These are phyloP conservation scores for Lentinula lateritia DNA, from an alignment of 768 basidiomycete species.

Conservation along the genomic window DNA sequence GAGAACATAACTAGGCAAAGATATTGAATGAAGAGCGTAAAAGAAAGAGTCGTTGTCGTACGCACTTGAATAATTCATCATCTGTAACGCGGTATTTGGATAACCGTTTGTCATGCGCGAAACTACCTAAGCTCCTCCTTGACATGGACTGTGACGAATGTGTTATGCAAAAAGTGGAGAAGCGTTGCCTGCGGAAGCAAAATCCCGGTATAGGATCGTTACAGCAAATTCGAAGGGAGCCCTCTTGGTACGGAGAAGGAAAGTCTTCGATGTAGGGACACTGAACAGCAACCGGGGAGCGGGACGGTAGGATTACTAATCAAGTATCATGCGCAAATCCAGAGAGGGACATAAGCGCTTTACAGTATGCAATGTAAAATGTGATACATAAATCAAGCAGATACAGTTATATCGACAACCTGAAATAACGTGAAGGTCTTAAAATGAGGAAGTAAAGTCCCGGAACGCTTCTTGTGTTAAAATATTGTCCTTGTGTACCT, in stretches of 20 bases:
- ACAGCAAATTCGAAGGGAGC: not conserved
- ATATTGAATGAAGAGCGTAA: conserved; percentile 11
- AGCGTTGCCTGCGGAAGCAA: not conserved
- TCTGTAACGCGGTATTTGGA: conserved; percentile 77
- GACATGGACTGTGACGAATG: conserved; percentile 42
- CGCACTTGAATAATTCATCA: conserved; percentile 83
- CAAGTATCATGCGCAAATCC: not conserved
- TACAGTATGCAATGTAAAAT: no score
- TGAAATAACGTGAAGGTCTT: not conserved
- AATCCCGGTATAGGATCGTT: not conserved
- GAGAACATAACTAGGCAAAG: conserved; percentile 58
- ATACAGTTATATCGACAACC: not conserved
- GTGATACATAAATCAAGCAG: no score
- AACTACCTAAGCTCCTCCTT: conserved; percentile 70
- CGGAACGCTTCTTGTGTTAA: conserved; percentile 47
- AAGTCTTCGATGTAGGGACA: not conserved
- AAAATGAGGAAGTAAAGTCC: conserved; percentile 42
- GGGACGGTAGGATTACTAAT: not conserved
- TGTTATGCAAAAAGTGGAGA: not conserved
- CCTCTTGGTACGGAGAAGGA: not conserved
- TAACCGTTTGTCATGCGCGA: conserved; percentile 63
- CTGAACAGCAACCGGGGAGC: not conserved
- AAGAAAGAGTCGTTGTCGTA: conserved; percentile 14
- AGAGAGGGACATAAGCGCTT: not conserved
- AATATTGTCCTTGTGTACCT: conserved; percentile 31